Evolutionary conservation across 2,329 filamentous ascomycete species (phyloP).

Genomic region (Fusarium pseudograminearum): DNA sequence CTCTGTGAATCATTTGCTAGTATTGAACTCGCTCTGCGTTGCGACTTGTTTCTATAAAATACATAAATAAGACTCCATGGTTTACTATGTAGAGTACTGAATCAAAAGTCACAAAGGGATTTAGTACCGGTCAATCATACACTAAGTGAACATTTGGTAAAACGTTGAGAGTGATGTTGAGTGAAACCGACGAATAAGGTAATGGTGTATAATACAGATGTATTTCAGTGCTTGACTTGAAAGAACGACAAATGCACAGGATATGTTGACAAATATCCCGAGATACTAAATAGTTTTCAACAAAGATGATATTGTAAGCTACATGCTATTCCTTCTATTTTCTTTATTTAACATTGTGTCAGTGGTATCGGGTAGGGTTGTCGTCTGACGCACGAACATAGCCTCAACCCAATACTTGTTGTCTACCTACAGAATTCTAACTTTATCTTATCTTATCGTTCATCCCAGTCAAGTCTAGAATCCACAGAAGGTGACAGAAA

Average conservation of each 20-base stretch:
- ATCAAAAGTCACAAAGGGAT: no score
- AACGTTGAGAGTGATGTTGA: no score
- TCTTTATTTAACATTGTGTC: not conserved
- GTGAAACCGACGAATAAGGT: no score
- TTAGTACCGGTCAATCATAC: no score
- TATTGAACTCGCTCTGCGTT: no score
- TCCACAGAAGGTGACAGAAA: not conserved
- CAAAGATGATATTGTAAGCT: fast-evolving
- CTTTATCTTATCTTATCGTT: not conserved
- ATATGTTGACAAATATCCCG: not conserved
- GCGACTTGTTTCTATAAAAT: no score
- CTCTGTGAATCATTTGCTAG: no score
- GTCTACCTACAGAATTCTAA: fast-evolving
- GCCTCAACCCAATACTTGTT: not conserved
- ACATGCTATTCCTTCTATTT: not conserved
- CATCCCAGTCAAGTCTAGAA: not conserved
- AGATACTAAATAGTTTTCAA: not conserved
- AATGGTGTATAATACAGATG: no score
- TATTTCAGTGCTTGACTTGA: not conserved
- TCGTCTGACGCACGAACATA: not conserved
- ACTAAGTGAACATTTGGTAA: no score
- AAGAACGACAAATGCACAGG: not conserved
- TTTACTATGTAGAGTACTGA: no score
- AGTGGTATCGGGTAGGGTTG: not conserved
- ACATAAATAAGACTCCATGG: no score